phyloP scores from a whole-genome alignment of 2,329 filamentous ascomycete genomes.

The Diaporthe vexans region DNA sequence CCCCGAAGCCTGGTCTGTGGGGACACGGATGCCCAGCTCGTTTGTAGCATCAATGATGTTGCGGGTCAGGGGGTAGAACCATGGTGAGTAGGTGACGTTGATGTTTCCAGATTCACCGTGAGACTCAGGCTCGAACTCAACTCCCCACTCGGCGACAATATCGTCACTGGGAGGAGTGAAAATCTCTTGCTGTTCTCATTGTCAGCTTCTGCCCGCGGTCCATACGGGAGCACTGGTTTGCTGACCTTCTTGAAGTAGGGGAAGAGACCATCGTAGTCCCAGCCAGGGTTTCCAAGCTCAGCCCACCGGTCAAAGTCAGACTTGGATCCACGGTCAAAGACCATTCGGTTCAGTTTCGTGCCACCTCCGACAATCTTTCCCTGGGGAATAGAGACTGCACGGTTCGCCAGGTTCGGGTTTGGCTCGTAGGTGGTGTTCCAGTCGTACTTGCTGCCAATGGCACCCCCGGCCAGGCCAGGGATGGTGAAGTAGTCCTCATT shows the following conservation, averaged over 20 bases:
- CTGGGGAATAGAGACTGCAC: constrained; percentile 40
- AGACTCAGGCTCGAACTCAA: constrained; percentile 47
- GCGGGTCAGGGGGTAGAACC: constrained; percentile 50
- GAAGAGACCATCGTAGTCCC: constrained; percentile 46
- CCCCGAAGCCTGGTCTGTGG: constrained; percentile 42
- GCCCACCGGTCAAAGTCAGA: constrained; percentile 49
- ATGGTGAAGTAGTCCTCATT: constrained; percentile 46
- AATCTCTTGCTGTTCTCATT: constrained; percentile 42
- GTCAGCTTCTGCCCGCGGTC: not conserved
- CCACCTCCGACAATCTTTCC: constrained; percentile 47
- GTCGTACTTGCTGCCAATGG: constrained; percentile 46
- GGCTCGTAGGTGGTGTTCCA: constrained; percentile 47
- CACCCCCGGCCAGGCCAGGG: constrained; percentile 47
- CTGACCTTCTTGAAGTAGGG: constrained; percentile 51
- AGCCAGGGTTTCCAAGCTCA: constrained; percentile 47
- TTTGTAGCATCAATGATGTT: constrained; percentile 43
- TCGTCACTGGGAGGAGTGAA: constrained; percentile 47
- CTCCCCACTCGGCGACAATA: constrained; percentile 46
- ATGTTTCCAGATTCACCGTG: constrained; percentile 48
- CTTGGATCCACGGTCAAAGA: constrained; percentile 48
- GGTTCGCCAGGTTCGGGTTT: constrained; percentile 17
- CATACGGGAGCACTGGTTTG: not conserved
- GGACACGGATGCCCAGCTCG: constrained; percentile 43
- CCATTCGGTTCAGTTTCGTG: constrained; percentile 49
- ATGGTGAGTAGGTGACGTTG: constrained; percentile 49